Evolutionary conservation across 108 stramenopile species (phyloP).

Genomic region (Craspedostauros australis): DNA sequence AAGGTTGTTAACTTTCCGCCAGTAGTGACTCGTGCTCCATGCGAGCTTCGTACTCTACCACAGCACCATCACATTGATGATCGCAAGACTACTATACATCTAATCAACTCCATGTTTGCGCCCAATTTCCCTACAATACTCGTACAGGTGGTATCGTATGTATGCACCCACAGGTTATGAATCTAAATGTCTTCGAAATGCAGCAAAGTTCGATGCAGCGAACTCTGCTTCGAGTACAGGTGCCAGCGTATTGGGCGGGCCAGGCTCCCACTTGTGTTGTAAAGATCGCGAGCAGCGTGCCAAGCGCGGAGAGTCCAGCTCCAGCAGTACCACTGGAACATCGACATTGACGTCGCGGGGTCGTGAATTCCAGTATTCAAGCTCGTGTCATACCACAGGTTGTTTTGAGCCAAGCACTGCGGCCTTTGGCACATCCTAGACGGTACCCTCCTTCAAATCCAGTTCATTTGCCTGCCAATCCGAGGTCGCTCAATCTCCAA

Average conservation of each 20-base stretch:
- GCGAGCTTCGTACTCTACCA: too few relatives aligned
- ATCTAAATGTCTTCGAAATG: too few relatives aligned
- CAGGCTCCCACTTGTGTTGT: constrained; percentile 11
- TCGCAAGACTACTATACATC: too few relatives aligned
- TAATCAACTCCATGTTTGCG: too few relatives aligned
- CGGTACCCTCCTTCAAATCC: constrained; percentile 47
- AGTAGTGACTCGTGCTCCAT: too few relatives aligned
- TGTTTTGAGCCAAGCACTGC: constrained; percentile 29
- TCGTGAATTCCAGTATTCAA: constrained; percentile 77
- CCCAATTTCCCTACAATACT: too few relatives aligned
- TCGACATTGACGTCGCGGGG: constrained; percentile 70
- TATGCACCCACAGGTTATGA: too few relatives aligned
- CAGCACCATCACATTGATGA: too few relatives aligned
- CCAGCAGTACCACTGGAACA: constrained; percentile 60
- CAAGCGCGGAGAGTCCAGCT: constrained; percentile 46
- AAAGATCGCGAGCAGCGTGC: constrained; percentile 35
- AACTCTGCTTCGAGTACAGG: constrained; percentile 63
- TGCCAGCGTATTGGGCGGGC: constrained; percentile 60
- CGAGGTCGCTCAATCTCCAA: constrained; percentile 71
- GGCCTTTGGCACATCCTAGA: constrained; percentile 19
- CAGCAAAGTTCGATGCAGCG: too few relatives aligned
- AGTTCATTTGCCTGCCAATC: constrained; percentile 68
- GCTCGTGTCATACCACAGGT: constrained; percentile 73
- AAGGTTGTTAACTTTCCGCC: too few relatives aligned
- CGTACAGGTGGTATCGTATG: too few relatives aligned